Percentiles rank a stretch among this genome's conserved stretches.
These are phyloP conservation scores for Sanghuangporus weigelae DNA, from an alignment of 1,284 basidiomycete species.

Conservation along the genomic window DNA sequence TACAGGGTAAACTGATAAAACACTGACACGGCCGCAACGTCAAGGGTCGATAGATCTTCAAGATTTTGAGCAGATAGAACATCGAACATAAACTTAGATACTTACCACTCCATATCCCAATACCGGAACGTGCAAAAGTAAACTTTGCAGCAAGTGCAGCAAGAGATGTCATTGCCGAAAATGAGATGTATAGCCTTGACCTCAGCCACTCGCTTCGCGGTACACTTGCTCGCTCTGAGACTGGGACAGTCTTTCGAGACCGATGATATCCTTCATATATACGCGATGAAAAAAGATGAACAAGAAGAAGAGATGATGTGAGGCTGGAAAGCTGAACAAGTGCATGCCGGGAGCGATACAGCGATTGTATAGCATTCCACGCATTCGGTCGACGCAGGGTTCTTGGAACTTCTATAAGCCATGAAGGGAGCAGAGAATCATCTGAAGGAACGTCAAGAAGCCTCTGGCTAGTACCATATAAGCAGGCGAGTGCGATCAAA, in stretches of 20 bases:
- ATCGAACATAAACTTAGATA: conserved; percentile 11
- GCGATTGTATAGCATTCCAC: conserved; percentile 47
- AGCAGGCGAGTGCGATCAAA: conserved; percentile 62
- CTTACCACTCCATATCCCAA: conserved; percentile 66
- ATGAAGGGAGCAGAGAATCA: conserved; percentile 46
- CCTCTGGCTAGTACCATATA: conserved; percentile 47
- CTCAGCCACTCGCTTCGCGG: conserved; percentile 66
- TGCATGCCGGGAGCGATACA: conserved; percentile 67
- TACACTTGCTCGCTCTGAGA: conserved; percentile 67
- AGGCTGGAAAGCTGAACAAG: conserved; percentile 76
- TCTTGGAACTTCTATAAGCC: conserved; percentile 73
- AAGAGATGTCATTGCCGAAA: conserved; percentile 48
- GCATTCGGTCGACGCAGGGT: conserved; percentile 39
- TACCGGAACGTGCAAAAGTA: conserved; percentile 34
- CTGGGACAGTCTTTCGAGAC: conserved; percentile 36
- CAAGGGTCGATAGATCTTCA: conserved; percentile 74
- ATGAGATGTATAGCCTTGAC: conserved; percentile 56
- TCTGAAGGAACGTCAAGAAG: conserved; percentile 24
- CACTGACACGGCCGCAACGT: conserved; percentile 69
- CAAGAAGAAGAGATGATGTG: conserved; percentile 71
- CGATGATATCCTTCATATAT: conserved; percentile 59
- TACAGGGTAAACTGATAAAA: conserved; percentile 94
- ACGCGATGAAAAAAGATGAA: conserved; percentile 73
- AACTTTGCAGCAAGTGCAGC: conserved; percentile 45
- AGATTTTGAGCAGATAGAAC: conserved; percentile 12